Conservation (phyloP, 495 filamentous ascomycete genomes). For the Copromyces sp. region DNA sequence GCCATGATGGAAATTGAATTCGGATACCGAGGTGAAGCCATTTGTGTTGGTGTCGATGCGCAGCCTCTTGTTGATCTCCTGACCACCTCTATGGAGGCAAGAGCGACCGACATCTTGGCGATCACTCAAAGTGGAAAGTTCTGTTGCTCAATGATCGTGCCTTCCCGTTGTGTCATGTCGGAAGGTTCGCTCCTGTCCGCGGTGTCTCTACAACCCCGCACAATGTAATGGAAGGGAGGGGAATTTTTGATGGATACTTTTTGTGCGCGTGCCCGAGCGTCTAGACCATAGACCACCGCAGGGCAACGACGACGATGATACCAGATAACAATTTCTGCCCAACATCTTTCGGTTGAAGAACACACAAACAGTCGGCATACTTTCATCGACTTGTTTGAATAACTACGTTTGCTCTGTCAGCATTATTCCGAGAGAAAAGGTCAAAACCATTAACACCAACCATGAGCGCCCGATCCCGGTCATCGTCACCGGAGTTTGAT, state of each 20-base stretch:
- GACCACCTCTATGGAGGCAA: not conserved
- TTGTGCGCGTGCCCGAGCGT: not conserved
- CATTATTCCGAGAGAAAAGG: not conserved
- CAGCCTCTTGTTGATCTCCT: not conserved
- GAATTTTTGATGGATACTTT: not conserved
- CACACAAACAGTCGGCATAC: not conserved
- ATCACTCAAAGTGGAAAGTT: not conserved
- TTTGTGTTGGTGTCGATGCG: not conserved
- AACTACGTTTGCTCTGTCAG: not conserved
- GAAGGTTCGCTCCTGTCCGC: not conserved
- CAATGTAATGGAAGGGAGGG: not conserved
- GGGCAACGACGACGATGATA: not conserved
- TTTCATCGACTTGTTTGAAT: not conserved
- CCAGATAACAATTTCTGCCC: not conserved
- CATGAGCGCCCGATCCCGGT: conserved; percentile 7
- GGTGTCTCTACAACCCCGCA: not conserved
- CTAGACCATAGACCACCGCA: not conserved
- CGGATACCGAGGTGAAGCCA: not conserved
- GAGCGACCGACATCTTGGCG: not conserved
- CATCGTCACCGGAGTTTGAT: conserved; percentile 32
- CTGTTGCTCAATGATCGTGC: not conserved
- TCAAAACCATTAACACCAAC: not conserved
- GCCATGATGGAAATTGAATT: not conserved
- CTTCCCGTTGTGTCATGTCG: not conserved
- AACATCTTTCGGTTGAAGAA: not conserved